Evolutionary conservation across 2,329 filamentous ascomycete species (phyloP), one percentile per base, ranked within the genome.

Genomic region (Stachybotrys elegans): DNA sequence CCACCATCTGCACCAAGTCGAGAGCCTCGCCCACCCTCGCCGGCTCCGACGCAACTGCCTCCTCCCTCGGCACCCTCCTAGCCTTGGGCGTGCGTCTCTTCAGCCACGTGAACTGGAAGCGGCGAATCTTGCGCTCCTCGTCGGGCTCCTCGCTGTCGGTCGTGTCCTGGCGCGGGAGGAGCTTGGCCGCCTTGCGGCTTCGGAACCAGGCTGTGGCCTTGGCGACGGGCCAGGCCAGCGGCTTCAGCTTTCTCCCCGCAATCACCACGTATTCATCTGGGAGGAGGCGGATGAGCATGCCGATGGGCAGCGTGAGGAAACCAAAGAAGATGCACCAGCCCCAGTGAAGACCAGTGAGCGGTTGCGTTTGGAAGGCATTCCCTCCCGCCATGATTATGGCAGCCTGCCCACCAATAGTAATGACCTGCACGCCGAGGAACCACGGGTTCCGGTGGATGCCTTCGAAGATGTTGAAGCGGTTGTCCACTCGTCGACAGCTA

Each of bases 401-500:
- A n/a, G 84, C 72, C 56, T 88, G 85, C 8, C 84, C 84, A 12
- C 74, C 81, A 35, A 86, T 68, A 55, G 86, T 88, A 54, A 86
- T 72, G 20, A 73, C 57, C 55, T 85, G 77, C 31, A 88, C 86
- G 4, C 69, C 72, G 25, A 86, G 72, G 67, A 93, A 93, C 78
- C 88, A 91, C 49, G 76, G 83, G 57, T 93, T 94, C 44, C 75
- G 75, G 16, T 78, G 69, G 36, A 92, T 78, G 21, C 85, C 85
- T 59, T 92, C 86, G 49, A 91, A 89, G 44, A 93, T 84, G 58
- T 93, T 91, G 64, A 91, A 81, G 48, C 81, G 82, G 63, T 93
- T 92, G 61, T 92, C 88, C 8, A 92, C 79, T 12, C 87, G 80
- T 29, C 88, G 83, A 63, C 88, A 90, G 70, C 36, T 39, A 21